Percentiles rank a stretch among this genome's conserved stretches.
These are phyloP conservation scores for Lichtheimia corymbifera DNA, from an alignment of 371 early-diverging fungal genomes.

Conservation along the genomic window DNA sequence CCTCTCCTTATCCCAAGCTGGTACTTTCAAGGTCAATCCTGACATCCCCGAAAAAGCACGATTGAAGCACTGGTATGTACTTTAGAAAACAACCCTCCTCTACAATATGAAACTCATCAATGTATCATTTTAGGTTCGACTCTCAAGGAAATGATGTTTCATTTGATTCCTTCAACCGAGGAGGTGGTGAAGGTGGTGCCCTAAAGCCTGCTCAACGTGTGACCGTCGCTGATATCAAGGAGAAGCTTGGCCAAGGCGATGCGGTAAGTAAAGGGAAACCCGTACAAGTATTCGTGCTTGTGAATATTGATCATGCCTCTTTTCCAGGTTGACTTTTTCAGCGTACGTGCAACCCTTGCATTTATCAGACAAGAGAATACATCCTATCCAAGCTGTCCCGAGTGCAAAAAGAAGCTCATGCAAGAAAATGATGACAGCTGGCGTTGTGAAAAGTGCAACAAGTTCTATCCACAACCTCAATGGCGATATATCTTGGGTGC, in stretches of 20 bases:
- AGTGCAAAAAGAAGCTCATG: slow-evolving; percentile 89
- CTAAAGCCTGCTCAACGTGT: too few species aligned
- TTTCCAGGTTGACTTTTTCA: slow-evolving; percentile 72
- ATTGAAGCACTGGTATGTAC: slow-evolving; percentile 84
- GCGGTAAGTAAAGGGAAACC: slow-evolving; percentile 27
- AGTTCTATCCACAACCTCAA: slow-evolving; percentile 61
- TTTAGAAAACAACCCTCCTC: too few species aligned
- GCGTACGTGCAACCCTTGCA: slow-evolving; percentile 62
- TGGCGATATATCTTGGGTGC: slow-evolving; percentile 82
- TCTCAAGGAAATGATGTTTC: neutral
- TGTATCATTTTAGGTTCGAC: neutral
- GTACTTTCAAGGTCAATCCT: slow-evolving; percentile 73
- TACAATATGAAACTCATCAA: too few species aligned
- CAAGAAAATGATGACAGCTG: slow-evolving; percentile 63
- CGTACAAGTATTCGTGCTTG: too few species aligned
- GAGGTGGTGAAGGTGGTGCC: too few species aligned
- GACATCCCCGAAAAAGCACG: slow-evolving; percentile 81
- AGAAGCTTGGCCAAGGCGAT: slow-evolving; percentile 67
- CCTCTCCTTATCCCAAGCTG: slow-evolving; percentile 59
- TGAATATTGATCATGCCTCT: neutral
- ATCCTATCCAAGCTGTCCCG: slow-evolving; percentile 90
- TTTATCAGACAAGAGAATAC: slow-evolving; percentile 65
- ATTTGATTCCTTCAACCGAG: neutral
- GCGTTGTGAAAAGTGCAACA: slow-evolving; percentile 94
- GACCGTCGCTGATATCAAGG: slow-evolving; percentile 12